phyloP scores from a whole-genome alignment of 2,329 filamentous ascomycete genomes.

The Fusarium sp. region DNA sequence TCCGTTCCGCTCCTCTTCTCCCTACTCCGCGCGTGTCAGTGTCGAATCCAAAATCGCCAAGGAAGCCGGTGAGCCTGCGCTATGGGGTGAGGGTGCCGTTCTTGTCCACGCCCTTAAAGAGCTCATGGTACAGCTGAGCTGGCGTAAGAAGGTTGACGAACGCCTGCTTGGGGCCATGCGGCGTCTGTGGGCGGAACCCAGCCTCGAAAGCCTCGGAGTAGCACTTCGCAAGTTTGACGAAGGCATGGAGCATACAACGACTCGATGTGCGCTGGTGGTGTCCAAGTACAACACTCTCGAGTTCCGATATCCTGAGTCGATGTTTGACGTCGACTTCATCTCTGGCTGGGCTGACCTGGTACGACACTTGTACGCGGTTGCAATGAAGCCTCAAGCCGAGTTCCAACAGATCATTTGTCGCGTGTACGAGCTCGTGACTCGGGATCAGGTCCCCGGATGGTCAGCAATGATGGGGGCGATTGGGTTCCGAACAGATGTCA shows the following conservation, averaged over 20 bases:
- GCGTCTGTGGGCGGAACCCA: constrained; percentile 34
- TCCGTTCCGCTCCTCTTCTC: constrained; percentile 38
- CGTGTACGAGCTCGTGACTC: constrained; percentile 45
- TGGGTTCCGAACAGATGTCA: constrained; percentile 22
- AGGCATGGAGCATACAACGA: constrained; percentile 41
- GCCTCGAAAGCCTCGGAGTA: constrained; percentile 18
- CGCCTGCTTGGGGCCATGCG: constrained; percentile 26
- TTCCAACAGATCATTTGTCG: constrained; percentile 37
- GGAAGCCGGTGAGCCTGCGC: constrained; percentile 1
- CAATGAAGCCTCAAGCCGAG: constrained; percentile 23
- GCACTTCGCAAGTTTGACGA: constrained; percentile 43
- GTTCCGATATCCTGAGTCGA: constrained; percentile 49
- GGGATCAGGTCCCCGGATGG: constrained; percentile 36
- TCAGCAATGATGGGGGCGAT: constrained; percentile 35
- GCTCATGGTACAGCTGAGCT: constrained; percentile 12
- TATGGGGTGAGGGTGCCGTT: constrained; percentile 23
- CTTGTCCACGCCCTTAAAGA: constrained; percentile 11
- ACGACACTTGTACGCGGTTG: constrained; percentile 42
- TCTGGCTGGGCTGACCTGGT: constrained; percentile 44
- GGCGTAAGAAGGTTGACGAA: constrained; percentile 25
- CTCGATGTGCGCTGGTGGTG: constrained; percentile 44
- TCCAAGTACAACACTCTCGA: constrained; percentile 45
- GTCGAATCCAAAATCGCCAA: constrained; percentile 35
- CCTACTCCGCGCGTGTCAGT: constrained; percentile 35
- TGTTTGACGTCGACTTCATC: constrained; percentile 45